Base-by-base conservation (phyloP, 768 basidiomycete genomes). In the Artomyces pyxidatus region DNA sequence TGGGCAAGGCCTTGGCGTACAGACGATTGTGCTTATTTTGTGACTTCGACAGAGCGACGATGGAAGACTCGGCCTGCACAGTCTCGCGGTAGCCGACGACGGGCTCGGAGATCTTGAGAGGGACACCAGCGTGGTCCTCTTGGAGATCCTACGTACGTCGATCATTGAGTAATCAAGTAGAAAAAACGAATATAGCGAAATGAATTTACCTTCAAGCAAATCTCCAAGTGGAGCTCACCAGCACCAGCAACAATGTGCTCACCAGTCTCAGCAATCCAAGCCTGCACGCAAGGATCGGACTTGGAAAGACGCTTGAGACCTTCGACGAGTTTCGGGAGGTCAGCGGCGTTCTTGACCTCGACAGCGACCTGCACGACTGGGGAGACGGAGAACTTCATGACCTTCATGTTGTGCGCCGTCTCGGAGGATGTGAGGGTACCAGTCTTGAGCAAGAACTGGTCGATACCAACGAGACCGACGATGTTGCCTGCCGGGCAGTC, bases 21-120 rank as follows among this genome's bases (percentile, higher is more conserved):
- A 99, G 77, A 73, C 96, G 89, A 69, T 99, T 99, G 83, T 99
- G 96, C 79, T 98, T 99, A 80, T 99, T 98, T 73, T 97, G 96
- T 19, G 96, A 98, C 71, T 99, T 99, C 51, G 96, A 98, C 32
- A 99, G 77, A 25, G 96, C 96, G 58, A 90, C 85, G 59, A 98
- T 98, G 44, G 83, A 81, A 6, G 96, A 98, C 71, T 98, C 93
- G 45, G 91, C 71, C 71, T 85, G 91, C 67, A 99, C 94, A 12
- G 96, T 97, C 78, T 98, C 96, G 68, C 92, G 80, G 74, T 97
- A 98, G 44, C 86, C 88, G 59, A 99, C 95, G 66, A 99, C 95
- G 58, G 90, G 91, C 70, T 95, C 90, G 28, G 96, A 98, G 59
- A 91, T 88, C 76, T 95, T 96, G 68, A 99, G 86, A 49, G 96